These are phyloP conservation scores for Aspergillus pseudotamarii DNA, from an alignment of 2,329 filamentous ascomycete genomes.

Conservation along the genomic window DNA sequence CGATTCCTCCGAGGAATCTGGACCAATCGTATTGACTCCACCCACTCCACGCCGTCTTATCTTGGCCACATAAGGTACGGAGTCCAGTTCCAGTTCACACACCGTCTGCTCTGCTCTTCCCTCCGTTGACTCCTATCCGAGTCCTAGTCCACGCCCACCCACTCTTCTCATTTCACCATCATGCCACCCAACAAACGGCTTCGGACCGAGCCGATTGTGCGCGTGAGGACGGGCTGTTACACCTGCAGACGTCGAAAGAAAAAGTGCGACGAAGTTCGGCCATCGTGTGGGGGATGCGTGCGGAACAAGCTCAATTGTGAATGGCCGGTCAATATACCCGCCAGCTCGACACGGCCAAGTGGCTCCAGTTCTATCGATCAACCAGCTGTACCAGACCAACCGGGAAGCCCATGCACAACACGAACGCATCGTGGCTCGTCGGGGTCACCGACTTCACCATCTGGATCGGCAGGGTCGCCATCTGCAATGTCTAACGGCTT, in stretches of 20 bases:
- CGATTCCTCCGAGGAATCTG: no score
- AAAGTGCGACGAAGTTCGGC: constrained; percentile 37
- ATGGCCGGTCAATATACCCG: constrained; percentile 28
- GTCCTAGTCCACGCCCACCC: neutral
- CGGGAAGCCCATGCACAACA: neutral
- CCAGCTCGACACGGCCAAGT: neutral
- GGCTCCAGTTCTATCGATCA: neutral
- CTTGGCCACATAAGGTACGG: neutral
- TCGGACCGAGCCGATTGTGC: constrained; percentile 32
- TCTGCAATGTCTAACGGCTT: neutral
- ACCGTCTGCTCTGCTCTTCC: neutral
- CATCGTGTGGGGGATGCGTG: constrained; percentile 37
- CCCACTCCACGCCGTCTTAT: neutral
- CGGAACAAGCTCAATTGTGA: constrained; percentile 33
- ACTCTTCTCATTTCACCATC: neutral
- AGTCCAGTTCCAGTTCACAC: neutral
- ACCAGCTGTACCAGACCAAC: neutral
- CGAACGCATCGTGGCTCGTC: neutral
- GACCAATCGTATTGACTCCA: neutral
- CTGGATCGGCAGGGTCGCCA: neutral
- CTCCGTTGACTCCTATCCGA: neutral
- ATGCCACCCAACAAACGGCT: constrained; percentile 30
- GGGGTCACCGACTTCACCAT: neutral
- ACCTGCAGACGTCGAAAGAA: constrained; percentile 37
- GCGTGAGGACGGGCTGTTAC: constrained; percentile 36